Conservation (phyloP, 805 yeast species). For the Candida rishiriensis region DNA sequence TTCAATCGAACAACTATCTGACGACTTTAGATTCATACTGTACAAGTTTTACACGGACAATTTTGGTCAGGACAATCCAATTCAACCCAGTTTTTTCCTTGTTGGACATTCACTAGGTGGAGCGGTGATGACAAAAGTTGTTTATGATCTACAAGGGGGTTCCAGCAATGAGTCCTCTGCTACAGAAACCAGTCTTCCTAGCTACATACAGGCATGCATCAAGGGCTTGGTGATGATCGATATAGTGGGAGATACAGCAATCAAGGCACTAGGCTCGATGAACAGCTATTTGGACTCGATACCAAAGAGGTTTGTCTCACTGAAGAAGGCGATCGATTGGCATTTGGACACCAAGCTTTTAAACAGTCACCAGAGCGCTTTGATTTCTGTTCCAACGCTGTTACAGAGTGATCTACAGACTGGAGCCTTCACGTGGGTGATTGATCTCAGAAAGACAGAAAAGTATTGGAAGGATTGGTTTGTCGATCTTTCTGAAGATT, state of each 20-base stretch:
- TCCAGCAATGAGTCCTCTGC: too few species aligned
- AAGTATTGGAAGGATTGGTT: constrained; percentile 87
- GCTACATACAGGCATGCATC: constrained; percentile 26
- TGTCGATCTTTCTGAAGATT: constrained; percentile 51
- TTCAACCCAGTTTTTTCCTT: constrained; percentile 43
- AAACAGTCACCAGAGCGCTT: constrained; percentile 57
- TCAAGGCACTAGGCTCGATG: constrained; percentile 64
- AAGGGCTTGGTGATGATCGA: constrained; percentile 79
- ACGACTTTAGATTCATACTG: constrained; percentile 54
- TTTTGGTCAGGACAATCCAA: constrained; percentile 6
- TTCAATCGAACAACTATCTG: constrained; percentile 45
- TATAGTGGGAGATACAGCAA: constrained; percentile 92
- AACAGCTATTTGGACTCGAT: constrained; percentile 57
- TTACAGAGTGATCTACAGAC: constrained; percentile 28
- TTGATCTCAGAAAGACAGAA: constrained; percentile 57
- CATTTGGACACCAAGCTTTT: constrained; percentile 57
- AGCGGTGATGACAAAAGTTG: constrained; percentile 60
- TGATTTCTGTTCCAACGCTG: constrained; percentile 72
- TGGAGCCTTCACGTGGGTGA: constrained; percentile 46
- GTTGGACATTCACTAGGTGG: constrained; percentile 96
- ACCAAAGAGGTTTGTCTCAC: constrained; percentile 53
- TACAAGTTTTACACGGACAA: constrained; percentile 30
- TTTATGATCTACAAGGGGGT: constrained; percentile 19
- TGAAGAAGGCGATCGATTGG: constrained; percentile 74
- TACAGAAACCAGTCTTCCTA: background rate